These are phyloP conservation scores for Crataegus laevigata DNA, from an alignment of 306 rosid species.

Conservation along the genomic window DNA sequence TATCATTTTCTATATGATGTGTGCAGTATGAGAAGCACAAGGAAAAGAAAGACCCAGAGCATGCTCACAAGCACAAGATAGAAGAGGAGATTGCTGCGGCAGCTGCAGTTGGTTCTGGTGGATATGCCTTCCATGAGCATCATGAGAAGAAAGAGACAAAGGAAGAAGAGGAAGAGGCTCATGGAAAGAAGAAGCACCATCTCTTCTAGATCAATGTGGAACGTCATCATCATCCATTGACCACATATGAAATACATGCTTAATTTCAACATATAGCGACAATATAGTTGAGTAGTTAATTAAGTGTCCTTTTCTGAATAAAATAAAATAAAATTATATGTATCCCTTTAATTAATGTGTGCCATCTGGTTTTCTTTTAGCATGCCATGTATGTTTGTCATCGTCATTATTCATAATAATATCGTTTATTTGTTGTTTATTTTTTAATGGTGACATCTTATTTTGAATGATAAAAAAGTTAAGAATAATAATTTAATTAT, in stretches of 20 bases:
- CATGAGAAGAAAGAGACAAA: constrained; percentile 57
- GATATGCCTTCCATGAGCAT: constrained; percentile 69
- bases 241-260: background rate
- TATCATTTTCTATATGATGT: background rate
- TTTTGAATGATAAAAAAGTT: too few relatives aligned
- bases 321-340: too few relatives aligned
- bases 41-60: constrained; percentile 49
- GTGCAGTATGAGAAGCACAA: constrained; percentile 63
- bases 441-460: background rate
- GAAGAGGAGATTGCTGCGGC: constrained; percentile 65
- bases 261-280: too few relatives aligned
- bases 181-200: constrained; percentile 64
- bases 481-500: too few relatives aligned
- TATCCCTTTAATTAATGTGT: background rate
- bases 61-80: constrained; percentile 63
- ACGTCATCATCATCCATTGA: too few relatives aligned
- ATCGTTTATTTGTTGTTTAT: background rate
- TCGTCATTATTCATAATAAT: background rate
- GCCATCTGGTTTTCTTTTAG: background rate
- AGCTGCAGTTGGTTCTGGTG: constrained; percentile 59
- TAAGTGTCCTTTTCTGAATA: background rate
- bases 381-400: background rate
- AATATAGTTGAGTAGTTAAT: background rate
- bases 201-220: constrained; percentile 19
- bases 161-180: constrained; percentile 52